phyloP scores from a whole-genome alignment of 1,139 yeast species.

The Yueomyces sp. region DNA sequence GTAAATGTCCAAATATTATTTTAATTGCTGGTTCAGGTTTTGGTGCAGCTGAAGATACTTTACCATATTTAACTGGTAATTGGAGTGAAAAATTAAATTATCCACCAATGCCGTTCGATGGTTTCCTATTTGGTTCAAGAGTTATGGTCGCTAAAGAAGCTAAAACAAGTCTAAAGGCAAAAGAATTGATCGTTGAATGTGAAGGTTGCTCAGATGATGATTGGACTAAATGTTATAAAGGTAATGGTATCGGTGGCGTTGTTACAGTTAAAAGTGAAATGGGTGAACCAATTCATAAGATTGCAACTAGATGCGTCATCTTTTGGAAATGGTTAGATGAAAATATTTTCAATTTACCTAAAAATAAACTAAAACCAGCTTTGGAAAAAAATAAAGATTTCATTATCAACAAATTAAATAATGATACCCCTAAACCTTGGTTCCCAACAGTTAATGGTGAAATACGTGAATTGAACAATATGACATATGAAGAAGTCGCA shows the following conservation, averaged over 20 bases:
- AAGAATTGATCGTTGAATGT: conserved; percentile 80
- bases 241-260: conserved; percentile 88
- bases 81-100: conserved; percentile 80
- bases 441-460: conserved; percentile 58
- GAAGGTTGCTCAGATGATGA: conserved; percentile 76
- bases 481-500: conserved; percentile 92
- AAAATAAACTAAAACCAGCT: conserved; percentile 75
- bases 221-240: conserved; percentile 90
- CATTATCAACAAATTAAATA: conserved; percentile 73
- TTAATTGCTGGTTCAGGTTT: conserved; percentile 97
- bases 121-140: conserved; percentile 90
- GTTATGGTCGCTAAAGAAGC: conserved; percentile 98
- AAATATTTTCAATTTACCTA: conserved; percentile 82
- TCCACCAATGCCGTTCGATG: conserved; percentile 99
- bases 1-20: conserved; percentile 81
- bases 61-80: conserved; percentile 92
- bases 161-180: conserved; percentile 85
- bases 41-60: conserved; percentile 93
- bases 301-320: conserved; percentile 95
- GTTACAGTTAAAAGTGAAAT: conserved; percentile 93
- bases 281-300: conserved; percentile 99
- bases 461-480: conserved; percentile 78
- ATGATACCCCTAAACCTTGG: conserved; percentile 98
- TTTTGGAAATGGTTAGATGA: conserved; percentile 97
- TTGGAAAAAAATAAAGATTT: conserved; percentile 74